Conservation (phyloP, 129 eudicot species). For the Chrysanthemum makinoi region DNA sequence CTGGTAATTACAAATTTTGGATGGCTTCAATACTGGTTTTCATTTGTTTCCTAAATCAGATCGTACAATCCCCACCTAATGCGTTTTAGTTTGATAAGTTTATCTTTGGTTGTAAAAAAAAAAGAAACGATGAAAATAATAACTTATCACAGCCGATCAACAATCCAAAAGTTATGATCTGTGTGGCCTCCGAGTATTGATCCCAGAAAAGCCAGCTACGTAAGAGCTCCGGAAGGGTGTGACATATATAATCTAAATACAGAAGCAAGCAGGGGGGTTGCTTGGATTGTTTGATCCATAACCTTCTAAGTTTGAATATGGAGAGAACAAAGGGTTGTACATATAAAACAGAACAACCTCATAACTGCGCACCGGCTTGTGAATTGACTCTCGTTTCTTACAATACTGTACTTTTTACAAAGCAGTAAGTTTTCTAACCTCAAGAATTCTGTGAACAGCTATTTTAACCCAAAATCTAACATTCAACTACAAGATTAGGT, state of each 20-base stretch:
- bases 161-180: neutral
- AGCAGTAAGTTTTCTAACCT: neutral
- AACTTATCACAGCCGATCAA: conserved; percentile 6
- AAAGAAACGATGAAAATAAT: neutral
- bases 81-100: neutral
- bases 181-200: neutral
- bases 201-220: neutral
- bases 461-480: neutral
- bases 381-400: neutral
- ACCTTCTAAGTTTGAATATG: neutral
- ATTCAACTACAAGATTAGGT: conserved; percentile 10
- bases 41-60: conserved; percentile 1
- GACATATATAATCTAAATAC: conserved; percentile 1
- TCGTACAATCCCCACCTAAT: neutral
- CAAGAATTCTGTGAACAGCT: neutral
- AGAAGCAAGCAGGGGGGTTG: conserved; percentile 12
- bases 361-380: neutral
- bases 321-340: neutral
- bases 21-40: neutral
- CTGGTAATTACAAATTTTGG: neutral
- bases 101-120: neutral
- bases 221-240: conserved; percentile 2
- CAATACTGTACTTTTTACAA: neutral
- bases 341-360: conserved; percentile 6
- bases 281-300: conserved; percentile 2